A percentile compares a stretch with the other conserved stretches of the same genome.
phyloP scores from a whole-genome alignment of 176 grass and related monocot species.

The Juncus effusus region DNA sequence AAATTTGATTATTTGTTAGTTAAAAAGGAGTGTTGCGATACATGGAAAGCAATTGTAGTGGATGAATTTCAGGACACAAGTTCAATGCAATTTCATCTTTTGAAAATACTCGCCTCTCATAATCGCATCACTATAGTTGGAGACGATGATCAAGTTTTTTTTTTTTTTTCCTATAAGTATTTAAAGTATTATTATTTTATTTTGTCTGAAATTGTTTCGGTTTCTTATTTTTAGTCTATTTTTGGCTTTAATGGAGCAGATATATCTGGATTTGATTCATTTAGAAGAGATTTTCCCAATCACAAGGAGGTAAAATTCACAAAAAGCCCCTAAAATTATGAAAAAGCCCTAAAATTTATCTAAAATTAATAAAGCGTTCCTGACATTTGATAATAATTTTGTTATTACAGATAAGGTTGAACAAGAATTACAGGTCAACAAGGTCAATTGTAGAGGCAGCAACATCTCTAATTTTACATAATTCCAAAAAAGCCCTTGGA shows the following conservation, averaged over 20 bases:
- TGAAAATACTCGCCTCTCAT: constrained; percentile 79
- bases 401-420: constrained; percentile 66
- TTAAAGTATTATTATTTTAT: neutral
- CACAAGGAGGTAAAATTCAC: constrained; percentile 59
- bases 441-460: constrained; percentile 86
- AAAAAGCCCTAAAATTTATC: no score
- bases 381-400: no score
- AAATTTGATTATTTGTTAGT: constrained; percentile 42
- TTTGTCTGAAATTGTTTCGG: neutral
- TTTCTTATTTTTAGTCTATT: constrained; percentile 62
- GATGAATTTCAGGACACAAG: constrained; percentile 99
- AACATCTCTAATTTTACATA: constrained; percentile 82
- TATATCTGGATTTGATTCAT: constrained; percentile 91
- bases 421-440: constrained; percentile 90
- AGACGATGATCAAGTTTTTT: constrained; percentile 85
- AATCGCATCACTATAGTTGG: constrained; percentile 84
- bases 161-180: constrained; percentile 14
- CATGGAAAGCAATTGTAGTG: constrained; percentile 77
- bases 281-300: constrained; percentile 83
- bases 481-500: constrained; percentile 43
- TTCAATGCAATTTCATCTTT: constrained; percentile 85
- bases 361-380: no score
- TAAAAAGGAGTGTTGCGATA: constrained; percentile 64
- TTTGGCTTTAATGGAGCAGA: constrained; percentile 98
- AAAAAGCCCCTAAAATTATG: no score